Evolutionary conservation across 352 stramenopile species (phyloP), one percentile per base, ranked within the genome.

Genomic region (Globisporangium orthogonon): DNA sequence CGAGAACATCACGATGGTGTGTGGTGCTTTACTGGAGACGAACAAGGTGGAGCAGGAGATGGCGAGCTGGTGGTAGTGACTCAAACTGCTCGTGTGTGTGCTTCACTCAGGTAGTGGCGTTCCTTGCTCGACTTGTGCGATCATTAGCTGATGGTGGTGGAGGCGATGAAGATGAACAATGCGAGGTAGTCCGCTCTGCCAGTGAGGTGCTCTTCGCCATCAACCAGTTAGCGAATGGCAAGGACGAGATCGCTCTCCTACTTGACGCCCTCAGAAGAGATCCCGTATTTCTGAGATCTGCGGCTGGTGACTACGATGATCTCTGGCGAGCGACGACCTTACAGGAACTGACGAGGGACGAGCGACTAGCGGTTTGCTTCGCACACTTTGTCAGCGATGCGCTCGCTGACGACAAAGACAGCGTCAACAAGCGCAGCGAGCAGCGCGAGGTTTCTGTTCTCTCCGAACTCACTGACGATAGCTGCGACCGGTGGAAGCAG

Each of bases 291-390:
- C 7, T 13, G 5, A 9, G 6, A 5, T 17, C 18, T 31, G n/a
- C n/a, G n/a, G 44, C 44, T 49, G n/a, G 3, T 4, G 44, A 5
- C 0, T 14, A 2, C 13, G 30, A 18, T 4, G 43, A 10, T 46
- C n/a, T 50, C 11, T 55, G 17, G 7, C 30, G 14, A 18, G 4
- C 33, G 10, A 4, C 0, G 23, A 4, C 7, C 2, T 6, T 17
- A 3, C 11, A 52, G 11, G 44, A 28, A 14, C 35, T 18, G 28
- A 49, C 43, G 10, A 44, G n/a, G 35, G 28, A 46, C 11, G 50
- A 63, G 44, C 51, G 52, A 29, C 28, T 63, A 3, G 35, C 43
- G 0, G 40, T 63, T 18, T 63, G 44, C 51, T 63, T 47, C 37
- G 14, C 48, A 39, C 37, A 37, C 3, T 63, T 62, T 40, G 11